Evolutionary conservation across 257 asterid genomes (phyloP), one percentile per base, ranked within the genome.

Genomic region (Jacaranda copaia): DNA sequence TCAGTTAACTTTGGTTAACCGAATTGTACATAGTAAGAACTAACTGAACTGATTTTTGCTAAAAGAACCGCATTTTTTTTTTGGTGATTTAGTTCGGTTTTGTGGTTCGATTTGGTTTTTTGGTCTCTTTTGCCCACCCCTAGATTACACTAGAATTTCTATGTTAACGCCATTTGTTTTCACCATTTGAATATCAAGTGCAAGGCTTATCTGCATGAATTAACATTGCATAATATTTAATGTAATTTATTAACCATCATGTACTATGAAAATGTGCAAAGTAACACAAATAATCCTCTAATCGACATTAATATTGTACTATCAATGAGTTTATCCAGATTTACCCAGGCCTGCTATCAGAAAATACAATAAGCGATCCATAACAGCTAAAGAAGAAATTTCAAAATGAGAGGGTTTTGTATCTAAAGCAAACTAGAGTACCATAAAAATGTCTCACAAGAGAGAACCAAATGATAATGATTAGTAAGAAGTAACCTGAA

Each of bases 401-500:
- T 70, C 62, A 43, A 16, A 16, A 5, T 12, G 12, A n/a, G 35
- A 8, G 35, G 13, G 19, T 8, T 56, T 43, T 40, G 18, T 5
- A 40, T 11, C 20, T 57, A 43, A 55, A 67, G 68, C 39, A 38
- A 77, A 62, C 18, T 11, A 58, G 8, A 64, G 64, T 11, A 58
- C 59, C 5, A 48, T 8, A 43, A 39, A 14, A 25, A 32, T 38
- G 18, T 5, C 45, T 20, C 9, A 74, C 40, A 61, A 15, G n/a
- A 35, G 35, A 61, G 65, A 57, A 67, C 42, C 39, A 13, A 25
- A 60, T 52, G 38, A 25, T 64, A 39, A 55, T 42, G 8, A 42
- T 3, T n/a, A 63, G 8, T 60, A 49, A 67, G 61, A 75, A 39
- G 61, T 64, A 75, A 89, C 97, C 97, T 91, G 97, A 76, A 91